phyloP scores from a whole-genome alignment of 495 filamentous ascomycete species.

The Neurospora sp. region DNA sequence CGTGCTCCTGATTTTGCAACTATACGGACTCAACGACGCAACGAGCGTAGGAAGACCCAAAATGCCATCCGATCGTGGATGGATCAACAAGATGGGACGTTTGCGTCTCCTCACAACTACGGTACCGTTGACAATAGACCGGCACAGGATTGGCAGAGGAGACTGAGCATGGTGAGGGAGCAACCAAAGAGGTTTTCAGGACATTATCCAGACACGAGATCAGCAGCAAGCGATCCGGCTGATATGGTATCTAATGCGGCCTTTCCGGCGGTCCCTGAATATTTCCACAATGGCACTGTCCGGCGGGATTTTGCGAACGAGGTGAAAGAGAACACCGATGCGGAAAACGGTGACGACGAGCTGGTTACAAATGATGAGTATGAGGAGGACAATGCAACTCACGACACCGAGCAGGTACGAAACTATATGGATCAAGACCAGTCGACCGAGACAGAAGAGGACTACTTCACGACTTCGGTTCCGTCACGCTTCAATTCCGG shows the following conservation, averaged over 20 bases:
- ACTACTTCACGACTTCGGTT: conserved; percentile 39
- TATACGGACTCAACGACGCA: conserved; percentile 38
- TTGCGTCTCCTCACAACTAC: conserved; percentile 45
- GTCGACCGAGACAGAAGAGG: conserved; percentile 23
- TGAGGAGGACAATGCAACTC: conserved; percentile 35
- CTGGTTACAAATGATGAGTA: conserved; percentile 67
- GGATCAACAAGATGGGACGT: conserved; percentile 57
- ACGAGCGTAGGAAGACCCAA: conserved; percentile 55
- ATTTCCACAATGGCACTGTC: conserved; percentile 12
- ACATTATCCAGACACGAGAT: conserved; percentile 38
- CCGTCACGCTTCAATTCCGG: conserved; percentile 20
- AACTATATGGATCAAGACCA: neutral
- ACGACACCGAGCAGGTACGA: conserved; percentile 7
- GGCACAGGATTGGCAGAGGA: conserved; percentile 26
- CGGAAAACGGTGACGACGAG: conserved; percentile 82
- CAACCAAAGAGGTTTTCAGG: conserved; percentile 27
- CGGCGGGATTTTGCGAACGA: conserved; percentile 21
- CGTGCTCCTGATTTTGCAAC: conserved; percentile 34
- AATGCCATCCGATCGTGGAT: conserved; percentile 81
- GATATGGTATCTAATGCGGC: conserved; percentile 38
- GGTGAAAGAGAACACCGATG: conserved; percentile 52
- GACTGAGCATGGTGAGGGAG: conserved; percentile 34
- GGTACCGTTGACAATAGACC: conserved; percentile 36
- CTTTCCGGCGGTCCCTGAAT: conserved; percentile 21
- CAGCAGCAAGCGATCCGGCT: conserved; percentile 44